phyloP scores from a whole-genome alignment of 2,329 filamentous ascomycete species.

The Colletotrichum gloeosporioides region DNA sequence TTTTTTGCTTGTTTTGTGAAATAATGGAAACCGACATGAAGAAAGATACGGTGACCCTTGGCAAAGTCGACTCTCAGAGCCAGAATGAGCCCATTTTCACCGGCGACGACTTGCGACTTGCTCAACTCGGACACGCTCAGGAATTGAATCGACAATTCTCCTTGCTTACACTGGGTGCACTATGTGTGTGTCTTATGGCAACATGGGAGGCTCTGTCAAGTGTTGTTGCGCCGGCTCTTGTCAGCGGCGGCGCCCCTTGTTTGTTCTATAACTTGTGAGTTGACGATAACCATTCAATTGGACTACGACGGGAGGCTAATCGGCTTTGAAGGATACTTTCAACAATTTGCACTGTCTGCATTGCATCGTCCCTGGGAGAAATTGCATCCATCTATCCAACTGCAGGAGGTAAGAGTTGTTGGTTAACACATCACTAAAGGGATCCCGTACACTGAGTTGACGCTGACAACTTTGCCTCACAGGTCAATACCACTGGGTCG shows the following conservation, averaged over 20 bases:
- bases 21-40: slow-evolving; percentile 8
- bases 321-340: slow-evolving; percentile 39
- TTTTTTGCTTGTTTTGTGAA: background rate
- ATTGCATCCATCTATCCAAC: slow-evolving; percentile 43
- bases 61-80: background rate
- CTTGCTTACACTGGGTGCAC: slow-evolving; percentile 45
- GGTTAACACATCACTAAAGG: background rate
- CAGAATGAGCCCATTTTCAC: background rate
- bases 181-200: slow-evolving; percentile 54
- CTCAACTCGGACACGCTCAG: slow-evolving; percentile 32
- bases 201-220: slow-evolving; percentile 56
- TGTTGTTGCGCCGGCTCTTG: slow-evolving; percentile 48
- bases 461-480: background rate
- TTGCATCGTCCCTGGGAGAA: slow-evolving; percentile 43
- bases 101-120: slow-evolving; percentile 26
- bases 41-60: background rate
- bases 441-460: background rate
- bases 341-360: slow-evolving; percentile 42
- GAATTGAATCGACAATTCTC: slow-evolving; percentile 41
- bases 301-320: background rate
- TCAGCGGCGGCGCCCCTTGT: slow-evolving; percentile 50
- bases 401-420: slow-evolving; percentile 30
- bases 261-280: slow-evolving; percentile 49
- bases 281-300: slow-evolving; percentile 18
- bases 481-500: slow-evolving; percentile 53